Conservation (phyloP, 306 rosid genomes). For the Sicyos baderoa region DNA sequence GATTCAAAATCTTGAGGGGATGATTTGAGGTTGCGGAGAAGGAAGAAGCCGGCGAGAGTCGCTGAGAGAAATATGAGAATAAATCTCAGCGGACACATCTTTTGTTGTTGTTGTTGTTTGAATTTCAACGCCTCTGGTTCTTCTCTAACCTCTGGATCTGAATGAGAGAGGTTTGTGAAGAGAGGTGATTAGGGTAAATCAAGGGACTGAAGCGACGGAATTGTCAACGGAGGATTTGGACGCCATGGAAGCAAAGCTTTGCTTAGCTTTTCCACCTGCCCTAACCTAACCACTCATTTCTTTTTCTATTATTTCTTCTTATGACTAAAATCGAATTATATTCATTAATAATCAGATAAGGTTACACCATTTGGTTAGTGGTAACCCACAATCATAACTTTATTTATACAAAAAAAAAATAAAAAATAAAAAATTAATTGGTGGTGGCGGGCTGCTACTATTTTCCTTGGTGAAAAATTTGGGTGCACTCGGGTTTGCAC, state of each 20-base stretch:
- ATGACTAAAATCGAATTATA: background rate
- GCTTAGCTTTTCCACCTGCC: conserved; percentile 8
- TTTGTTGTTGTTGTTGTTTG: background rate
- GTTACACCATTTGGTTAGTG: background rate
- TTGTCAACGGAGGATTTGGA: background rate
- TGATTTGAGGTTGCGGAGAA: conserved; percentile 70
- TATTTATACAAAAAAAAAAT: background rate
- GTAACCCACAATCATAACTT: background rate
- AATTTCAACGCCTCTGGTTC: too few relatives aligned
- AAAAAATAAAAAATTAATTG: background rate
- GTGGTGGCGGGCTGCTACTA: background rate
- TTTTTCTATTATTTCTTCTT: background rate
- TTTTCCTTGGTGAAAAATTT: too few relatives aligned
- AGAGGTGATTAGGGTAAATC: background rate
- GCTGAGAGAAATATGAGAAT: conserved; percentile 86
- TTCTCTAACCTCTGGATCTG: conserved; percentile 8
- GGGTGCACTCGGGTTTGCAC: too few relatives aligned
- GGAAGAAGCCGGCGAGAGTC: conserved; percentile 87
- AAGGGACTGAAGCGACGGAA: conserved; percentile 8
- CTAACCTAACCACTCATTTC: conserved; percentile 12
- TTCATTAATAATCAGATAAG: background rate
- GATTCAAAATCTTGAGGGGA: conserved; percentile 21
- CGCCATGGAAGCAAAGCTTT: background rate
- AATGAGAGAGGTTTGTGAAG: background rate
- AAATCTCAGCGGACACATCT: conserved; percentile 80